Base-by-base conservation (phyloP, 1,284 basidiomycete species). In the Salmacisia buchloeana region DNA sequence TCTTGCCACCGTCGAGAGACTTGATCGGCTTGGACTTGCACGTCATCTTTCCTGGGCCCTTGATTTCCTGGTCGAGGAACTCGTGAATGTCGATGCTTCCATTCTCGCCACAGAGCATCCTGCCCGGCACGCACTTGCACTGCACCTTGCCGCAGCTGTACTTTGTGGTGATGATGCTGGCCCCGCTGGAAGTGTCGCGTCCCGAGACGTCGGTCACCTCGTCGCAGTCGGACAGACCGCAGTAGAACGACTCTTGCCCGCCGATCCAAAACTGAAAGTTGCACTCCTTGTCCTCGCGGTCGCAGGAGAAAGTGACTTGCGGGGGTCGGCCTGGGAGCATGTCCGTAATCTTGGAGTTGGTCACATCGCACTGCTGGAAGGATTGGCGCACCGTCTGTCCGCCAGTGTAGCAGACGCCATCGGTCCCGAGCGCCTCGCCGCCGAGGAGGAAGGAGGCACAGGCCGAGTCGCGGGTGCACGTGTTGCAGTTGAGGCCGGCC, bases 81-180 rank as follows among this genome's bases (percentile, higher is more conserved):
- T 98, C 94, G 62, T 88, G 87, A 72, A 98, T 97, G 79, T 97
- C 93, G 92, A 98, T 87, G 75, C 91, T 94, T 13, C 94, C 94
- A 59, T 91, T 86, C 79, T 98, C 92, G 12, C 94, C 94, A 74
- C 94, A 98, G 4, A 98, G 86, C 84, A 97, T 97, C 54, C 90
- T 84, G 2, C 86, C 92, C 0, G 94, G 91, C 12, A 98, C 88
- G 78, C 94, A 98, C 63, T 86, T 87, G 81, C 94, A 97, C 72
- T 88, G 84, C 62, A 97, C 88, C 69, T 88, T 86, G 33, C 69
- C 67, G 63, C 75, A 75, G 64, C 89, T 86, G 72, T 88, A 87
- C 33, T 62, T 62, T 1, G 71, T 73, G 21, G 45, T 31, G 27
- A n/a, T 3, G 31, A 18, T 12, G 38, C 31, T n/a, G 35, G 13